Evolutionary conservation across 2,329 filamentous ascomycete species (phyloP), one percentile per base, ranked within the genome.

Genomic region (Ophiostoma angusticollis): DNA sequence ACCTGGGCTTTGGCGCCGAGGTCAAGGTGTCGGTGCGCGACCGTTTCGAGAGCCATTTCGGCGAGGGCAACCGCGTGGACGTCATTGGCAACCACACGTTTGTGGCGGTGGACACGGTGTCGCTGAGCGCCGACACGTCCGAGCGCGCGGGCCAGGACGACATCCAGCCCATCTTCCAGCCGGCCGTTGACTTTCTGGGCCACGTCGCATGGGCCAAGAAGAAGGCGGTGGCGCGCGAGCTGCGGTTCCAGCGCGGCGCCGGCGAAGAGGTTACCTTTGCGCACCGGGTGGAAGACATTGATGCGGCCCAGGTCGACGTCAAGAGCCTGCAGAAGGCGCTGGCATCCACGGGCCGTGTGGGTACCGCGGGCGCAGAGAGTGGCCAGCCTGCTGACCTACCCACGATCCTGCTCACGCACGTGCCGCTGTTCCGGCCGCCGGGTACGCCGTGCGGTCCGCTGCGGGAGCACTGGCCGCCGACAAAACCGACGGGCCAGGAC

Each of bases 41-140:
- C 50, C 70, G 91, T 13, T 98, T 96, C 57, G 74, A 80, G 52
- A 75, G 80, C 4, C 94, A 80, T 54, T 96, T 98, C 60, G 91
- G 91, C 5, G 80, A 91, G 40, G 74, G 79, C n/a, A 96, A 95
- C 57, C 71, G 84, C 8, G 78, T 98, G 16, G 86, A 96, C 56
- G 71, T 96, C 5, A 70, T 96, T 38, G 91, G 84, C 11, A 98
- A 98, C 54, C 91, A 98, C 56, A 93, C 85, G 0, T 86, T 98
- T 54, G 84, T 98, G 16, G 93, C 85, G 1, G 71, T 98, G 7
- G 91, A 98, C 55, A 75, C 80, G 0, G 79, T 94, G 5, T 95
- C 87, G 0, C 60, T 96, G 50, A 93, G 85, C 53, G 89, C 91
- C 3, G 69, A 57, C 31, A 64, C 64, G 2, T 73, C 72, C 2